Conservation (phyloP, 2,329 filamentous ascomycete genomes). For the Fusarium sp. region DNA sequence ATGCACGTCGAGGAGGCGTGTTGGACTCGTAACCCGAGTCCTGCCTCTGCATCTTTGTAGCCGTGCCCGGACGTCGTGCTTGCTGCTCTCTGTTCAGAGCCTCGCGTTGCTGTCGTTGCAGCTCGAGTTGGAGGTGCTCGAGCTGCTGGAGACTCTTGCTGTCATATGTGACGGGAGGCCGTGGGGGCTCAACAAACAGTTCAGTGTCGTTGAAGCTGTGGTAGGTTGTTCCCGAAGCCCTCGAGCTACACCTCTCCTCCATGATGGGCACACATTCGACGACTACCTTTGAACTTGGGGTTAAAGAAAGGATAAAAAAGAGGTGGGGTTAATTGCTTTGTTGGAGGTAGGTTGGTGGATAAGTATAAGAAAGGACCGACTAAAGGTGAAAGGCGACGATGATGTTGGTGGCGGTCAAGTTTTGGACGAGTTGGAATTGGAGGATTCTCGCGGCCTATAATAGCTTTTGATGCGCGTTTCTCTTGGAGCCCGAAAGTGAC, state of each 20-base stretch:
- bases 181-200: constrained; percentile 57
- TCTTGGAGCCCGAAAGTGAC: constrained; percentile 6
- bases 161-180: constrained; percentile 40
- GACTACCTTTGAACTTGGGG: neutral
- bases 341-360: neutral
- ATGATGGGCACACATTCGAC: constrained; percentile 43
- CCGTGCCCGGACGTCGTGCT: constrained; percentile 46
- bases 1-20: constrained; percentile 52
- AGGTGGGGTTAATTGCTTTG: constrained; percentile 1
- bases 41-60: constrained; percentile 63
- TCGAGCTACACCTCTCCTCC: constrained; percentile 54
- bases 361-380: neutral
- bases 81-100: constrained; percentile 24
- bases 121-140: constrained; percentile 37
- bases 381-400: constrained; percentile 1
- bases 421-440: constrained; percentile 3
- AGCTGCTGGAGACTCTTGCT: constrained; percentile 36
- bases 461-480: constrained; percentile 6
- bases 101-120: constrained; percentile 34
- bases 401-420: constrained; percentile 13
- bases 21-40: constrained; percentile 71
- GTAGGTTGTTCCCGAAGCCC: constrained; percentile 63
- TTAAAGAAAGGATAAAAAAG: neutral
- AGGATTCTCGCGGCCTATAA: constrained; percentile 26
- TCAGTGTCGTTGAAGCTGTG: constrained; percentile 67